Conservation (phyloP, 1,284 basidiomycete genomes). For the Polyporus tsugae region DNA sequence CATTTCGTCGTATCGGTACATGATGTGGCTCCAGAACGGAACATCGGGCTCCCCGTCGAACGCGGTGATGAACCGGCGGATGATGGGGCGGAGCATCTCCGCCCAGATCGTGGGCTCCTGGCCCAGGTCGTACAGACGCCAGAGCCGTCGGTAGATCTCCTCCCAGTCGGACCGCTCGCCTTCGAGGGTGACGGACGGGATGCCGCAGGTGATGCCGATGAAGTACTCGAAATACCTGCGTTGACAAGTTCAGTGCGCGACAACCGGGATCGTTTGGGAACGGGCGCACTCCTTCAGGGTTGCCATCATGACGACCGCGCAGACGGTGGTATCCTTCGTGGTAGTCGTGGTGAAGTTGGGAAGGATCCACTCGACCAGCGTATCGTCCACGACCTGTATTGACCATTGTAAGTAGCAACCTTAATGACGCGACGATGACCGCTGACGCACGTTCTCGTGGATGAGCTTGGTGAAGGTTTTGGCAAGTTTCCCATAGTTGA, state of each 20-base stretch:
- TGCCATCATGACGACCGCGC: conserved; percentile 54
- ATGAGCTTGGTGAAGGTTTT: conserved; percentile 43
- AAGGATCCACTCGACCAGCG: conserved; percentile 50
- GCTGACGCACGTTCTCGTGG: conserved; percentile 16
- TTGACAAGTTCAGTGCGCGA: not conserved
- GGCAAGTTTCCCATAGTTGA: conserved; percentile 47
- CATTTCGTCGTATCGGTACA: conserved; percentile 21
- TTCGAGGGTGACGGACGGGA: conserved; percentile 57
- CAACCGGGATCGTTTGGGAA: not conserved
- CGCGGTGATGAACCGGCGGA: conserved; percentile 45
- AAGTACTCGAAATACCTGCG: conserved; percentile 47
- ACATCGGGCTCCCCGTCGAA: conserved; percentile 45
- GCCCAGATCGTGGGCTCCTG: conserved; percentile 44
- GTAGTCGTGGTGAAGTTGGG: conserved; percentile 59
- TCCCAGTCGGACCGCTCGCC: conserved; percentile 49
- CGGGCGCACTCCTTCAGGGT: conserved; percentile 43
- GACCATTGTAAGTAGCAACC: not conserved
- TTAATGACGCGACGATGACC: not conserved
- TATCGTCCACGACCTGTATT: conserved; percentile 43
- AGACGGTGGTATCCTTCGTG: conserved; percentile 47
- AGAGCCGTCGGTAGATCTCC: conserved; percentile 42
- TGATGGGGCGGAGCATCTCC: conserved; percentile 46
- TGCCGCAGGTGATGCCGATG: conserved; percentile 48
- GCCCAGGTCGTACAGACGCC: conserved; percentile 48
- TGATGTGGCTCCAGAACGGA: conserved; percentile 48